phyloP scores from a whole-genome alignment of 805 yeast species.

The Nakazawaea peltata region DNA sequence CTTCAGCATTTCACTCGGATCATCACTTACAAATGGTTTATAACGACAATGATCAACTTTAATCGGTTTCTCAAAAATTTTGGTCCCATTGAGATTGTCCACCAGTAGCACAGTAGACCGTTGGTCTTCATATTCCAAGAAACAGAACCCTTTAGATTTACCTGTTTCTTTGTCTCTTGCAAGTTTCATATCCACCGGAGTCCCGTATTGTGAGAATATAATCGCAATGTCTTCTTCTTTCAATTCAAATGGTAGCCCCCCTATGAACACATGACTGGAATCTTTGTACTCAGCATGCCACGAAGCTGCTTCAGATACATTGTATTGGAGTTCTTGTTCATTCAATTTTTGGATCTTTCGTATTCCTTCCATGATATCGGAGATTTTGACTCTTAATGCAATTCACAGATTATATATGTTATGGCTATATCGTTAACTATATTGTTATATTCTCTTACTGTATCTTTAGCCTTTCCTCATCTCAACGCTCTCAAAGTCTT shows the following conservation, averaged over 20 bases:
- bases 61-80: slow-evolving; percentile 33
- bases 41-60: slow-evolving; percentile 70
- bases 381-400: too few relatives aligned
- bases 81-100: slow-evolving; percentile 75
- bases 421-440: too few relatives aligned
- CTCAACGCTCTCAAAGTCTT: too few relatives aligned
- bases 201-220: slow-evolving; percentile 84
- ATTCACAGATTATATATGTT: too few relatives aligned
- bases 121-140: slow-evolving; percentile 75
- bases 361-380: slow-evolving; percentile 15
- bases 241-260: slow-evolving; percentile 55
- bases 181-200: slow-evolving; percentile 68
- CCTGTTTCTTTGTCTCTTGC: slow-evolving; percentile 61
- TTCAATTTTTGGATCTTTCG: slow-evolving; percentile 48
- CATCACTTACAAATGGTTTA: slow-evolving; percentile 24
- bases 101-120: slow-evolving; percentile 77
- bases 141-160: slow-evolving; percentile 68
- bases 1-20: slow-evolving; percentile 32
- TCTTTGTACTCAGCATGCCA: slow-evolving; percentile 87
- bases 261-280: slow-evolving; percentile 71
- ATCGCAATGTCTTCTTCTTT: slow-evolving; percentile 70
- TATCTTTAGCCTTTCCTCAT: too few relatives aligned
- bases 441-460: too few relatives aligned
- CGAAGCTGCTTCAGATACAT: slow-evolving; percentile 55
- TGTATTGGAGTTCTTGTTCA: slow-evolving; percentile 56